Evolutionary conservation across 1,139 yeast genomes (phyloP).

Genomic region (Candida glucosophila): DNA sequence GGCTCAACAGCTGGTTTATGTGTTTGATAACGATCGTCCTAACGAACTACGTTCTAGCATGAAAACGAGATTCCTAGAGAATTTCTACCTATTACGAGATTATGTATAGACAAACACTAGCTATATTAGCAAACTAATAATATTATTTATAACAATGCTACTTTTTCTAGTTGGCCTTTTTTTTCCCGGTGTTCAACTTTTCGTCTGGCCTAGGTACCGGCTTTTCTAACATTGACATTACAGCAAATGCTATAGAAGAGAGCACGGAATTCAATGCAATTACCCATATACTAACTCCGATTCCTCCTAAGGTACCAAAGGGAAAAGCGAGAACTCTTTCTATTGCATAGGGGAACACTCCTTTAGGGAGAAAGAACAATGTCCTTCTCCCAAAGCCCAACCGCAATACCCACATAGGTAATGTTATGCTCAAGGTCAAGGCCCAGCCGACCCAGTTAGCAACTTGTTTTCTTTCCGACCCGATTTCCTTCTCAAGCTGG

Average conservation of each 20-base stretch:
- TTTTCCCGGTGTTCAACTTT: too few species aligned
- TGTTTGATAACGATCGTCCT: conserved; percentile 5
- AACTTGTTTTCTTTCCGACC: conserved; percentile 28
- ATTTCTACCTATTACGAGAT: conserved; percentile 3
- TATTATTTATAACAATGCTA: too few species aligned
- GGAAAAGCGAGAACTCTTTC: conserved; percentile 58
- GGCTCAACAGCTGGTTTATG: too few species aligned
- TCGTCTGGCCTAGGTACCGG: conserved; percentile 8
- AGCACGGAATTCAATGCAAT: conserved; percentile 28
- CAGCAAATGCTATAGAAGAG: conserved; percentile 17
- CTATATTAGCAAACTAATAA: too few species aligned
- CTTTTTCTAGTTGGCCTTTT: too few species aligned
- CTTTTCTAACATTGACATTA: too few species aligned
- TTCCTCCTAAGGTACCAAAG: conserved; percentile 45
- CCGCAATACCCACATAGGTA: conserved; percentile 45
- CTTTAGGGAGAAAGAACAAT: conserved; percentile 53
- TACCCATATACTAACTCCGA: conserved; percentile 48
- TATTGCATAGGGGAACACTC: conserved; percentile 47
- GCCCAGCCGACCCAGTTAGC: conserved; percentile 18
- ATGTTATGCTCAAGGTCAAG: conserved; percentile 22
- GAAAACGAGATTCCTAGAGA: conserved; percentile 15
- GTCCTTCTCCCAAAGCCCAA: conserved; percentile 50
- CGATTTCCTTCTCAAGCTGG: conserved; percentile 26
- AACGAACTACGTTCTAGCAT: conserved; percentile 15
- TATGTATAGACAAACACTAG: too few species aligned